A percentile compares a stretch with the other conserved stretches of the same genome.
These are phyloP conservation scores for Cordyceps fumosorosea DNA, from an alignment of 2,329 filamentous ascomycete species.

Conservation along the genomic window DNA sequence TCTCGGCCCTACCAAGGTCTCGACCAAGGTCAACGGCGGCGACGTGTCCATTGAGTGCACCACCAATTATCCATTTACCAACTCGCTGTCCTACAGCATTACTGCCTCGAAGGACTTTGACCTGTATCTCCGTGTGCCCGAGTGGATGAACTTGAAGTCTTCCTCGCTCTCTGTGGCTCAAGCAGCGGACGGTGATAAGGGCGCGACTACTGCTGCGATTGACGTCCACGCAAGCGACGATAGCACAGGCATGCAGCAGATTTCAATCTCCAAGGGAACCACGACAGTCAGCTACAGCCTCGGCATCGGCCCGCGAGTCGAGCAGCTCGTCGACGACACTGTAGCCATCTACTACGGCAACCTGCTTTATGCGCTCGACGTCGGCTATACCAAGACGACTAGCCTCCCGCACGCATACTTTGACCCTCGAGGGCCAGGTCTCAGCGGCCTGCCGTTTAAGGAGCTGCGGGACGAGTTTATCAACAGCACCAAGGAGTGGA, in stretches of 20 bases:
- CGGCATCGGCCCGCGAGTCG: constrained; percentile 17
- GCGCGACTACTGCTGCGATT: not conserved
- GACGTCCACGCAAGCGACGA: constrained; percentile 4
- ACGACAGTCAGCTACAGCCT: constrained; percentile 18
- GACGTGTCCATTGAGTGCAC: constrained; percentile 35
- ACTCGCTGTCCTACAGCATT: constrained; percentile 23
- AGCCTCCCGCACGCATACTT: constrained; percentile 19
- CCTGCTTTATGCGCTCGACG: constrained; percentile 36
- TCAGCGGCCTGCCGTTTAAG: constrained; percentile 18
- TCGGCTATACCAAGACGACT: constrained; percentile 24
- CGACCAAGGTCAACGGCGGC: constrained; percentile 27
- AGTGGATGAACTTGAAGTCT: constrained; percentile 17
- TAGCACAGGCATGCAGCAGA: constrained; percentile 18
- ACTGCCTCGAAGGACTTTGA: constrained; percentile 21
- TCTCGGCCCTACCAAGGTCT: constrained; percentile 38
- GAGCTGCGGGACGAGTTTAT: constrained; percentile 27
- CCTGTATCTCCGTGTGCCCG: constrained; percentile 24
- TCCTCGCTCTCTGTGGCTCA: constrained; percentile 16
- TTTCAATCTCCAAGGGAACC: constrained; percentile 17
- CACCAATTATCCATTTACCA: constrained; percentile 40
- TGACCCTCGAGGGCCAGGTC: constrained; percentile 16
- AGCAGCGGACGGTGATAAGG: not conserved
- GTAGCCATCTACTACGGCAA: constrained; percentile 37
- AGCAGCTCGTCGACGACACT: constrained; percentile 26
- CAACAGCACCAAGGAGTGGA: constrained; percentile 24